Conservation (phyloP, 768 basidiomycete genomes). For the Mycena capillaripes region DNA sequence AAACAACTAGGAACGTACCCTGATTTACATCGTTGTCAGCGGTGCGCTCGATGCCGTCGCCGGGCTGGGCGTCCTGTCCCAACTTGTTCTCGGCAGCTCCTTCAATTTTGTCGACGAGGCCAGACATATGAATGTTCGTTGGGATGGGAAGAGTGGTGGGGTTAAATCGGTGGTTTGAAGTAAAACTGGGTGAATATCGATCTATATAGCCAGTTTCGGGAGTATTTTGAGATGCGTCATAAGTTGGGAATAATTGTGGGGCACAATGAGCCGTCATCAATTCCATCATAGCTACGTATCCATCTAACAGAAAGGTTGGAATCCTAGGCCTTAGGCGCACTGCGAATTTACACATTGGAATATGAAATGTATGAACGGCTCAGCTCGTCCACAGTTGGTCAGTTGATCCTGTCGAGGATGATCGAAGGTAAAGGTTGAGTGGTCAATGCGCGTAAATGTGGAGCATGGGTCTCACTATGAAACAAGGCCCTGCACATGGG, state of each 20-base stretch:
- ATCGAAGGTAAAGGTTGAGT: no score
- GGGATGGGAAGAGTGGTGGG: not conserved
- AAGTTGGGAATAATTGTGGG: constrained; percentile 1
- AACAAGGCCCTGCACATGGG: no score
- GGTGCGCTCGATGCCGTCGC: constrained; percentile 20
- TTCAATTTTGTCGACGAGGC: constrained; percentile 18
- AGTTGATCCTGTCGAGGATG: no score
- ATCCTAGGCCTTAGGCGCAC: not conserved
- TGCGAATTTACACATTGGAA: no score
- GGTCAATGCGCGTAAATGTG: no score
- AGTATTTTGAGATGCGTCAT: constrained; percentile 13
- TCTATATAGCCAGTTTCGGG: constrained; percentile 12
- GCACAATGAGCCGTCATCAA: constrained; percentile 18
- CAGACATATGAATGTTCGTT: constrained; percentile 13
- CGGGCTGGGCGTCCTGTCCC: constrained; percentile 22
- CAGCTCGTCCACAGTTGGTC: no score
- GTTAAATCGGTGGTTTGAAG: constrained; percentile 8
- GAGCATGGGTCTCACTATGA: no score
- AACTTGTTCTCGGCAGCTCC: constrained; percentile 28
- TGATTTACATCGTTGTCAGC: constrained; percentile 26
- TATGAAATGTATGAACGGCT: no score
- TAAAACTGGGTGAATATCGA: not conserved
- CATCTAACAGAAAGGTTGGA: not conserved
- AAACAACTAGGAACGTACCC: constrained; percentile 10
- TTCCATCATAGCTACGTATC: constrained; percentile 14